These are phyloP conservation scores for Colletotrichum melonis DNA, from an alignment of 2,329 filamentous ascomycete genomes.

Conservation along the genomic window DNA sequence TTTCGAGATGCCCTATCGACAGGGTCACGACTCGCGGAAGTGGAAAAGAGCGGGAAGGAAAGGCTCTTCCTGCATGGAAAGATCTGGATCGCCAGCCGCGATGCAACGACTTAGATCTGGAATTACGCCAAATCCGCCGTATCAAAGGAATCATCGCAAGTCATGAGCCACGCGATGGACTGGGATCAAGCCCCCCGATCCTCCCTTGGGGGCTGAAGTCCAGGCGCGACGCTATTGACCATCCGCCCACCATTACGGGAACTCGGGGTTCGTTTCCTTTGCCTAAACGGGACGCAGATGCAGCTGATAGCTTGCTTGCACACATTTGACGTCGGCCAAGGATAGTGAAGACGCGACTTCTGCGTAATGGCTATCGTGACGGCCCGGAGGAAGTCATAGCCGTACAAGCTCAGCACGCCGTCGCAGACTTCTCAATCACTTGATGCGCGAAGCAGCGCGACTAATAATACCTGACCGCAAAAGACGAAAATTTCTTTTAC, in stretches of 20 bases:
- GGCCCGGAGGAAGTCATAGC: not conserved
- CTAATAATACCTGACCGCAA: not conserved
- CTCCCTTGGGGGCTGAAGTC: slow-evolving; percentile 1
- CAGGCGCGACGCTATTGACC: slow-evolving; percentile 5
- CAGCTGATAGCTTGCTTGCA: slow-evolving; percentile 1
- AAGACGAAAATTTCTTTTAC: not conserved
- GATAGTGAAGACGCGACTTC: not conserved
- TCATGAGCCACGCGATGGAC: slow-evolving; percentile 14
- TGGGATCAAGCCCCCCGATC: slow-evolving; percentile 11
- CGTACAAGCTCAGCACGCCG: slow-evolving; percentile 1
- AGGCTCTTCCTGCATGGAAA: slow-evolving; percentile 6
- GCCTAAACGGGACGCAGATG: not conserved
- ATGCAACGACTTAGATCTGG: slow-evolving; percentile 9
- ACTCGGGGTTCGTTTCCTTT: not conserved
- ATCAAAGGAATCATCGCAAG: not conserved
- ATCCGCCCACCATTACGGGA: not conserved
- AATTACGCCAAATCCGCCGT: slow-evolving; percentile 10
- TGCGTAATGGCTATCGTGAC: not conserved
- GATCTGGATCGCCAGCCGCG: slow-evolving; percentile 14
- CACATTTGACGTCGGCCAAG: not conserved
- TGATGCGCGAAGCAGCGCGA: not conserved
- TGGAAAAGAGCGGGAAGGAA: not conserved
- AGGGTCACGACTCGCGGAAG: slow-evolving; percentile 31
- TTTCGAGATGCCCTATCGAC: slow-evolving; percentile 5
- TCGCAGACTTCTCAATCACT: not conserved